A percentile compares a stretch with the other conserved stretches of the same genome.
phyloP scores from a whole-genome alignment of 768 basidiomycete genomes.

The Termitomyces eurrhizus region DNA sequence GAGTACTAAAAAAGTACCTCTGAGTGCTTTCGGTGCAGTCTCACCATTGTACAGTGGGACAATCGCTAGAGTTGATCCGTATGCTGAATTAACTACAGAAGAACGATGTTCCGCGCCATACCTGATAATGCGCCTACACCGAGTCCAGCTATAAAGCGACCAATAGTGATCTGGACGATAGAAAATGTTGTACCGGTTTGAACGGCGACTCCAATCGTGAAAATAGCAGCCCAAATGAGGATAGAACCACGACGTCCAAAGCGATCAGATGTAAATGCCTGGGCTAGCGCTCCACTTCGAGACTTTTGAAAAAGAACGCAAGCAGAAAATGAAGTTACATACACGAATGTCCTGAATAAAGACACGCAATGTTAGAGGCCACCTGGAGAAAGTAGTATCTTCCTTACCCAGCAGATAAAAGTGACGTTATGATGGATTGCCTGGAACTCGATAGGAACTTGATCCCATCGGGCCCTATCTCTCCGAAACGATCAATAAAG shows the following conservation, averaged over 20 bases:
- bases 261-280: slow-evolving; percentile 72
- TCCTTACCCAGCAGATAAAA: slow-evolving; percentile 68
- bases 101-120: slow-evolving; percentile 21
- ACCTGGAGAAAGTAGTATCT: not conserved
- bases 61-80: slow-evolving; percentile 30
- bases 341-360: slow-evolving; percentile 46
- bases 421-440: slow-evolving; percentile 75
- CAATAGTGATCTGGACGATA: slow-evolving; percentile 63
- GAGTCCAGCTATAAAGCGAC: slow-evolving; percentile 72
- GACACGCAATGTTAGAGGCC: not conserved
- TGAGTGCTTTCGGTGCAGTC: slow-evolving; percentile 69
- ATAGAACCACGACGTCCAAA: slow-evolving; percentile 72
- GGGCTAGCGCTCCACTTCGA: slow-evolving; percentile 56
- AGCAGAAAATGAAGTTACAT: slow-evolving; percentile 14
- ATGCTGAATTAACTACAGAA: not conserved
- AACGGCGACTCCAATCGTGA: slow-evolving; percentile 64
- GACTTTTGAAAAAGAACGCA: slow-evolving; percentile 1
- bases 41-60: slow-evolving; percentile 75
- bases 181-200: slow-evolving; percentile 64
- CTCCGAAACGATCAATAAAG: slow-evolving; percentile 67
- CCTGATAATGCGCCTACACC: slow-evolving; percentile 75
- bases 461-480: slow-evolving; percentile 41
- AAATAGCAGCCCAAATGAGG: slow-evolving; percentile 71
- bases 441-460: slow-evolving; percentile 54
- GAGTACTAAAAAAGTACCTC: slow-evolving; percentile 66